Base-by-base conservation (phyloP, 164 flowering plant species). In the Annona squamosa region DNA sequence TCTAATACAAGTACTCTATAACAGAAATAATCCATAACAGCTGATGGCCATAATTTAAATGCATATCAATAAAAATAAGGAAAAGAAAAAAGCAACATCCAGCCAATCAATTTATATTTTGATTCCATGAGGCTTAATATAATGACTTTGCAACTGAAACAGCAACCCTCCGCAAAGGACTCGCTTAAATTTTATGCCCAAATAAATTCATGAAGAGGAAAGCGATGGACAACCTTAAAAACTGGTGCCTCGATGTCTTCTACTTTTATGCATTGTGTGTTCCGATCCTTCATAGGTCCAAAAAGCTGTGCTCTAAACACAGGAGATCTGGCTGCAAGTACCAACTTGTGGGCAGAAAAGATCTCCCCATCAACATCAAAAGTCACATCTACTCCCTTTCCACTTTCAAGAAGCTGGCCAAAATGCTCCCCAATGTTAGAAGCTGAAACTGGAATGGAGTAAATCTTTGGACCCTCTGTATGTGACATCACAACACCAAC, bases 231-330 rank as follows among this genome's bases (percentile, higher is more conserved):
- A 59, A 88, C 97, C 98, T 90, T 91, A 77, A 92, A 94, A 77
- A 91, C 92, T 48, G 97, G 86, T 67, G 91, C 85, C 77, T 90
- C 92, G 74, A 94, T 89, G 75, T 92, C 98, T 76, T 94, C 95
- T 64, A 94, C 85, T 71, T 81, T 85, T 67, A 93, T 87, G 67
- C 79, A 82, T 69, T 81, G 66, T 1, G 73, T 69, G 65, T 75
- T 75, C 63, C 69, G 65, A 48, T 75, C 77, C 74, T 75, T 74
- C 88, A 87, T 82, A 37, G 90, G 94, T 47, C 97, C 94, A 86
- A 85, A 91, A 76, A 91, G 89, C 79, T 93, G 98, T 37, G 98
- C 98, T 79, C 88, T 85, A 80, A 93, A 93, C 26, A 93, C 98
- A 67, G 94, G 97, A 52, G 98, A 93, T 2, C 98, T 90, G 57